Evolutionary conservation across 2,329 filamentous ascomycete genomes (phyloP).

Genomic region (Huntiella decipiens): DNA sequence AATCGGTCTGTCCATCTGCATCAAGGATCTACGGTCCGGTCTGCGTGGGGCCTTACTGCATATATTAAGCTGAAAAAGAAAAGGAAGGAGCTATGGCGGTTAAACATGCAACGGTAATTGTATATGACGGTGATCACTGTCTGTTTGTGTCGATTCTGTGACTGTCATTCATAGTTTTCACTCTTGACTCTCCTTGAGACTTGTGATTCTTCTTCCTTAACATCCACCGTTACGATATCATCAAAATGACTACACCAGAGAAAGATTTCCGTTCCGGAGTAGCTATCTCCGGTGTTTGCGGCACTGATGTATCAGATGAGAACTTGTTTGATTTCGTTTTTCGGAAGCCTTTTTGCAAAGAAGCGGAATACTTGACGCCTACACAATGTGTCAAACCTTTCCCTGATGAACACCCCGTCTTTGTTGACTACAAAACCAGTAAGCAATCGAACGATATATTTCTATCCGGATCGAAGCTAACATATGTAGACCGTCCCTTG

Average conservation of each 20-base stretch:
- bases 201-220: not conserved
- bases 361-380: constrained; percentile 16
- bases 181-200: not conserved
- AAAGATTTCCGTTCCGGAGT: constrained; percentile 12
- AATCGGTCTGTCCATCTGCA: too few species aligned
- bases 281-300: not conserved
- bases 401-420: constrained; percentile 19
- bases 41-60: too few species aligned
- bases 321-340: constrained; percentile 22
- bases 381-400: constrained; percentile 18
- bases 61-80: too few species aligned
- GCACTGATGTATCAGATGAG: constrained; percentile 12
- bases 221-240: not conserved
- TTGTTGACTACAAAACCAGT: constrained; percentile 24
- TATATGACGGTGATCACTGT: too few species aligned
- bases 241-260: constrained; percentile 1
- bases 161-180: too few species aligned
- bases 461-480: not conserved
- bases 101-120: too few species aligned
- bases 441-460: constrained; percentile 9
- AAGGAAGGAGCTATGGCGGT: too few species aligned
- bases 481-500: constrained; percentile 19
- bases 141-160: too few species aligned
- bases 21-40: too few species aligned
- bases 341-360: constrained; percentile 19